phyloP scores from a whole-genome alignment of 306 rosid species.

The Clitoria ternatea region DNA sequence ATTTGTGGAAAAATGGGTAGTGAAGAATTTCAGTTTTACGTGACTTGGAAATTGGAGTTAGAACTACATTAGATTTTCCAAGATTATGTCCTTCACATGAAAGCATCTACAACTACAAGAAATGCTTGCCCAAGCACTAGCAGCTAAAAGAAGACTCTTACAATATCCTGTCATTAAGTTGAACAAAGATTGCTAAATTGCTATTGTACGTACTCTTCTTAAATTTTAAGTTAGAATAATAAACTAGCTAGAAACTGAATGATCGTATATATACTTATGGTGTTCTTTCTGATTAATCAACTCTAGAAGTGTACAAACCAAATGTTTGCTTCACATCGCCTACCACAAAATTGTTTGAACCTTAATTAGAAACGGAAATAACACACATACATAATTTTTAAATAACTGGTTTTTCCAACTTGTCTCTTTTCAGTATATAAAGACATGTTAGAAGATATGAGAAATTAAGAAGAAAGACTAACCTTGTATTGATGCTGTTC shows the following conservation, averaged over 20 bases:
- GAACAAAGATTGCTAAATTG: not conserved
- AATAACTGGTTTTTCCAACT: too few species aligned
- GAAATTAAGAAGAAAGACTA: too few species aligned
- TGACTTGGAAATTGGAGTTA: not conserved
- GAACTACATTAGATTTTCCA: not conserved
- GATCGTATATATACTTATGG: not conserved
- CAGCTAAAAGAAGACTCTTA: not conserved
- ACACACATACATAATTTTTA: too few species aligned
- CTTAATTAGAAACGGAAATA: too few species aligned
- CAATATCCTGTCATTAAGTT: not conserved
- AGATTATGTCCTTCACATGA: not conserved
- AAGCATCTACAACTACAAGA: not conserved
- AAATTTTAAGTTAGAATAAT: not conserved
- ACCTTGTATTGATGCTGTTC: too few species aligned
- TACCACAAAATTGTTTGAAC: too few species aligned
- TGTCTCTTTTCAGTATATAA: too few species aligned
- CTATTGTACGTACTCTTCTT: not conserved
- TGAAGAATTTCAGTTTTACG: not conserved
- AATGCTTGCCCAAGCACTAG: not conserved
- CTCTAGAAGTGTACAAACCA: too few species aligned
- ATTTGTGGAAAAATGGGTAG: not conserved
- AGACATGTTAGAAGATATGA: too few species aligned
- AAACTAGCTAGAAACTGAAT: not conserved
- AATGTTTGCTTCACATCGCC: too few species aligned
- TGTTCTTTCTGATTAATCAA: not conserved